Percentiles rank a stretch among this genome's conserved stretches.
Conservation (phyloP, 2,329 filamentous ascomycete genomes). For the Beauveria medogensis region DNA sequence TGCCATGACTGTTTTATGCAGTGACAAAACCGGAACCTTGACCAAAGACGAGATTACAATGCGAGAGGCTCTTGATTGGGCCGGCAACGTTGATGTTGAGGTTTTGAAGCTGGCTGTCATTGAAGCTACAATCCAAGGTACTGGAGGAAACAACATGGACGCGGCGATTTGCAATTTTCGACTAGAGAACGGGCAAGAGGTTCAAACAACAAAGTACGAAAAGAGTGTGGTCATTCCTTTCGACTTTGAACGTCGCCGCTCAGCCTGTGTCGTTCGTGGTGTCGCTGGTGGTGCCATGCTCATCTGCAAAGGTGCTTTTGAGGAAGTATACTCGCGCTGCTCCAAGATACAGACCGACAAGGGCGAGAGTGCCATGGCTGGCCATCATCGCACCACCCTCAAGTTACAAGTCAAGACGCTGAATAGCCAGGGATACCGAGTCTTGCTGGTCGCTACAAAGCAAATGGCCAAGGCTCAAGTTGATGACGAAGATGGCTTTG, state of each 20-base stretch:
- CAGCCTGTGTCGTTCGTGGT: conserved; percentile 18
- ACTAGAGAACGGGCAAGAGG: conserved; percentile 10
- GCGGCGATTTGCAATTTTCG: conserved; percentile 16
- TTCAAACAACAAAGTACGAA: conserved; percentile 17
- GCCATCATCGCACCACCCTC: conserved; percentile 12
- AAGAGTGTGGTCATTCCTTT: conserved; percentile 19
- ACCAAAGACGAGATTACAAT: conserved; percentile 23
- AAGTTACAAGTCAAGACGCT: conserved; percentile 13
- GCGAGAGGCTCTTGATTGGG: conserved; percentile 16
- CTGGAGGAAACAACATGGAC: conserved; percentile 23
- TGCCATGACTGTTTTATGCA: conserved; percentile 23
- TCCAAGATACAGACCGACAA: conserved; percentile 13
- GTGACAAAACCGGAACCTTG: conserved; percentile 24
- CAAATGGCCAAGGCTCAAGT: conserved; percentile 11
- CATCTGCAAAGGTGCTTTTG: conserved; percentile 23
- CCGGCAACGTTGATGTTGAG: conserved; percentile 13
- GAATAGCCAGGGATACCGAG: conserved; percentile 17
- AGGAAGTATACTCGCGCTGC: conserved; percentile 20
- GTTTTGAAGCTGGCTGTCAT: conserved; percentile 21
- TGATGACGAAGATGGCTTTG: conserved; percentile 16
- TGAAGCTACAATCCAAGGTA: conserved; percentile 19
- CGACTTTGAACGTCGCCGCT: conserved; percentile 20
- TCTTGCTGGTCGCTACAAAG: conserved; percentile 19
- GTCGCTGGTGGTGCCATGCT: conserved; percentile 18
- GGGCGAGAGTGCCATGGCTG: conserved; percentile 14